Percentiles rank a stretch among this genome's conserved stretches.
These are phyloP conservation scores for Hylodesmum podocarpum DNA, from an alignment of 306 rosid genomes.

Conservation along the genomic window DNA sequence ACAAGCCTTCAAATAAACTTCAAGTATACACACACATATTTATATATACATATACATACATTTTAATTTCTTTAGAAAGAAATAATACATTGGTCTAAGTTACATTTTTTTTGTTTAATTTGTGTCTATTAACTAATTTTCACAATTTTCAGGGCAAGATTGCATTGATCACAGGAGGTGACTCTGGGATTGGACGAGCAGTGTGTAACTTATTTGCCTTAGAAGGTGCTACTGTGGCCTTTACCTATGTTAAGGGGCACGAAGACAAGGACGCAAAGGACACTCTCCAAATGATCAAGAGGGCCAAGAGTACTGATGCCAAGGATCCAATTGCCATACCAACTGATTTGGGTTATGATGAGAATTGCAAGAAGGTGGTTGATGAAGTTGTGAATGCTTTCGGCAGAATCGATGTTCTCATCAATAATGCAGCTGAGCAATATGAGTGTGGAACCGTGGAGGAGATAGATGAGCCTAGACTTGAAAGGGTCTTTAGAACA, in stretches of 20 bases:
- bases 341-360: slow-evolving; percentile 74
- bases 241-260: slow-evolving; percentile 66
- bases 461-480: slow-evolving; percentile 77
- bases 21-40: slow-evolving; percentile 38
- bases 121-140: background rate
- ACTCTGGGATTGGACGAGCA: slow-evolving; percentile 79
- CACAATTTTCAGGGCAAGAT: slow-evolving; percentile 67
- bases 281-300: slow-evolving; percentile 49
- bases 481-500: slow-evolving; percentile 78
- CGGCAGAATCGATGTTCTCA: slow-evolving; percentile 63
- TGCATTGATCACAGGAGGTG: slow-evolving; percentile 74
- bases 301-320: slow-evolving; percentile 47
- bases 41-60: too few species aligned
- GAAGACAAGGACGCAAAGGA: slow-evolving; percentile 81
- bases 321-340: slow-evolving; percentile 69
- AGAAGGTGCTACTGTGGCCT: slow-evolving; percentile 82
- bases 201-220: slow-evolving; percentile 63
- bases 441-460: slow-evolving; percentile 53
- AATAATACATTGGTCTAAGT: too few species aligned
- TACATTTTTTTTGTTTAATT: background rate
- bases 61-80: too few species aligned
- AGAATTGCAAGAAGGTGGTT: slow-evolving; percentile 66
- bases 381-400: slow-evolving; percentile 57
- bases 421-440: slow-evolving; percentile 89
- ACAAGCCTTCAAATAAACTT: slow-evolving; percentile 77